These are phyloP conservation scores for Golovinomyces cichoracearum DNA, from an alignment of 2,329 filamentous ascomycete genomes.

Conservation along the genomic window DNA sequence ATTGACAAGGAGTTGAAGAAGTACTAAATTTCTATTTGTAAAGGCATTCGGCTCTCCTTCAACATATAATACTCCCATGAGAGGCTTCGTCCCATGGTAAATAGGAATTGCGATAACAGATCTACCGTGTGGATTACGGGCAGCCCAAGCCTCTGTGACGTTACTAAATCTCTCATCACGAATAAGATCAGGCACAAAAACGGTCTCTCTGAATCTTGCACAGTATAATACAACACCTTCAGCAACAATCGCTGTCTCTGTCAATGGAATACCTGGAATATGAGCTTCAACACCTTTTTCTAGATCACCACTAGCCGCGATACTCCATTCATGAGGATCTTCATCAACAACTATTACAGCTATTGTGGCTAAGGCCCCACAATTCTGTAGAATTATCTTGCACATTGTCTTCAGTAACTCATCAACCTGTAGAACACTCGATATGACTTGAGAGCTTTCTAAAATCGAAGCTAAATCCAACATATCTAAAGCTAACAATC, in stretches of 20 bases:
- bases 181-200: constrained; percentile 48
- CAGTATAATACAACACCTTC: constrained; percentile 55
- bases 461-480: constrained; percentile 57
- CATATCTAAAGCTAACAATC: constrained; percentile 55
- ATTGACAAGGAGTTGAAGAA: constrained; percentile 46
- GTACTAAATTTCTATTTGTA: constrained; percentile 44
- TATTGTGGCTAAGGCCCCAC: constrained; percentile 40
- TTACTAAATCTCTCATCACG: constrained; percentile 57
- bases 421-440: constrained; percentile 51
- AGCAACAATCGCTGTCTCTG: constrained; percentile 40
- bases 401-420: constrained; percentile 57
- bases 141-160: constrained; percentile 41
- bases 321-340: constrained; percentile 31
- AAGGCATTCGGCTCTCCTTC: constrained; percentile 52
- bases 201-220: constrained; percentile 46
- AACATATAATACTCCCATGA: constrained; percentile 51
- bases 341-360: constrained; percentile 49
- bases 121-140: constrained; percentile 41
- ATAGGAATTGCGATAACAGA: constrained; percentile 63
- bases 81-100: constrained; percentile 39
- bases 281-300: constrained; percentile 42
- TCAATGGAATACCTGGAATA: constrained; percentile 36
- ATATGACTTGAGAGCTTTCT: constrained; percentile 54
- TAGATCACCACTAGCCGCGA: constrained; percentile 47
- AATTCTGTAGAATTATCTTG: constrained; percentile 54